Conservation (phyloP, 805 yeast genomes). For the Starmerella vitae region DNA sequence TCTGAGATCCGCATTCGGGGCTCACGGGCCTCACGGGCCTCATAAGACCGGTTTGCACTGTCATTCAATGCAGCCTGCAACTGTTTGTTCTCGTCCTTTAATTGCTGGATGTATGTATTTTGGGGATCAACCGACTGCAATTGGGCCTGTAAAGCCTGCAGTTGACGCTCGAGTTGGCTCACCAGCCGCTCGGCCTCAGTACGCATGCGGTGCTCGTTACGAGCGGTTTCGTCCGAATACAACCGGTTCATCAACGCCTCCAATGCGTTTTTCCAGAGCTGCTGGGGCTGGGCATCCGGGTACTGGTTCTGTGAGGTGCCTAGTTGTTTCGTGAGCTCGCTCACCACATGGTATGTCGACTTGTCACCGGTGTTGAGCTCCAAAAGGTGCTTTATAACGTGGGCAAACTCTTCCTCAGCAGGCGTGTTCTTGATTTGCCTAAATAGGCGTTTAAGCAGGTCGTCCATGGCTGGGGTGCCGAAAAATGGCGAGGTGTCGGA, state of each 20-base stretch:
- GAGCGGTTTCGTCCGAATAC: slow-evolving; percentile 76
- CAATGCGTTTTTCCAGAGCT: slow-evolving; percentile 56
- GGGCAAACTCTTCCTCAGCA: slow-evolving; percentile 12
- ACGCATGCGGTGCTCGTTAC: slow-evolving; percentile 49
- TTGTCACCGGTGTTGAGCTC: slow-evolving; percentile 32
- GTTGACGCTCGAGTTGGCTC: slow-evolving; percentile 49
- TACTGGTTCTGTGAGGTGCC: slow-evolving; percentile 27
- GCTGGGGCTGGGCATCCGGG: slow-evolving; percentile 32
- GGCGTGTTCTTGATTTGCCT: slow-evolving; percentile 42
- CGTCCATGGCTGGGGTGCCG: neutral
- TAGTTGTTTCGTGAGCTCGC: slow-evolving; percentile 46
- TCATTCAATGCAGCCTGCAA: slow-evolving; percentile 45
- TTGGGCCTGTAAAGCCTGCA: slow-evolving; percentile 23
- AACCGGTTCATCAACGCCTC: slow-evolving; percentile 57
- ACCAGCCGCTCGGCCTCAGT: slow-evolving; percentile 38
- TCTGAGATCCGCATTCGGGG: slow-evolving; percentile 42
- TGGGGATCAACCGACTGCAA: slow-evolving; percentile 50
- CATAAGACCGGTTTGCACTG: slow-evolving; percentile 48
- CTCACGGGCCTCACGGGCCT: slow-evolving; percentile 45
- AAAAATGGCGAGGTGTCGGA: neutral
- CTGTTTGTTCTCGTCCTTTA: slow-evolving; percentile 50
- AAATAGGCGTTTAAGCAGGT: slow-evolving; percentile 40
- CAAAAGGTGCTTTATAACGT: slow-evolving; percentile 41
- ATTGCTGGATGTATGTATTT: slow-evolving; percentile 50
- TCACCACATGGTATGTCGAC: slow-evolving; percentile 44